These are phyloP conservation scores for Fusarium sp. DNA, from an alignment of 2,329 filamentous ascomycete species.

Conservation along the genomic window DNA sequence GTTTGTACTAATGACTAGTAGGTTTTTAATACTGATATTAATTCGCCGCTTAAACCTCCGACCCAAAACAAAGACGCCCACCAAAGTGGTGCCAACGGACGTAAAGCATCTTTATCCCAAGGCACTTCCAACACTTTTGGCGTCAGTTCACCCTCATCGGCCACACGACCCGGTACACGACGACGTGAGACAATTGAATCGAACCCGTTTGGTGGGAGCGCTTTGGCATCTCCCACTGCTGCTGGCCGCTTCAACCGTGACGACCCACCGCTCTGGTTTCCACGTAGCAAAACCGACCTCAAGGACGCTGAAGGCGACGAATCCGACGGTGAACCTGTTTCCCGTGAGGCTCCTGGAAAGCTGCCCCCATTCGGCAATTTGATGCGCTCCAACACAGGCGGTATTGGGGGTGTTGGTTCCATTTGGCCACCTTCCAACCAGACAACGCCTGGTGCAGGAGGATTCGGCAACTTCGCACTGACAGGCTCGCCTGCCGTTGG, in stretches of 20 bases:
- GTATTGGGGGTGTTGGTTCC: slow-evolving; percentile 57
- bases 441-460: slow-evolving; percentile 74
- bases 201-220: slow-evolving; percentile 68
- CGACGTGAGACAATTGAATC: slow-evolving; percentile 83
- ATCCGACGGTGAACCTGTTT: slow-evolving; percentile 54
- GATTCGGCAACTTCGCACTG: slow-evolving; percentile 91
- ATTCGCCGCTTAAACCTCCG: slow-evolving; percentile 90
- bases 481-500: slow-evolving; percentile 63
- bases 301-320: slow-evolving; percentile 68
- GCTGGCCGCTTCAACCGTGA: slow-evolving; percentile 70
- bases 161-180: slow-evolving; percentile 77
- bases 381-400: slow-evolving; percentile 65
- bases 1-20: slow-evolving; percentile 54
- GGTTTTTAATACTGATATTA: slow-evolving; percentile 87
- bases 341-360: slow-evolving; percentile 49
- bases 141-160: slow-evolving; percentile 76
- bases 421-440: slow-evolving; percentile 63
- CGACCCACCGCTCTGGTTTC: slow-evolving; percentile 69
- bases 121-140: slow-evolving; percentile 72
- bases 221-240: slow-evolving; percentile 70
- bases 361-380: slow-evolving; percentile 58
- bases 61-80: slow-evolving; percentile 76
- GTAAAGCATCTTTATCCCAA: slow-evolving; percentile 86
- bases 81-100: slow-evolving; percentile 70
- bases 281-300: slow-evolving; percentile 64